Percentiles rank a stretch among this genome's conserved stretches.
Conservation (phyloP, 1,284 basidiomycete genomes). For the Abortiporus biennis region DNA sequence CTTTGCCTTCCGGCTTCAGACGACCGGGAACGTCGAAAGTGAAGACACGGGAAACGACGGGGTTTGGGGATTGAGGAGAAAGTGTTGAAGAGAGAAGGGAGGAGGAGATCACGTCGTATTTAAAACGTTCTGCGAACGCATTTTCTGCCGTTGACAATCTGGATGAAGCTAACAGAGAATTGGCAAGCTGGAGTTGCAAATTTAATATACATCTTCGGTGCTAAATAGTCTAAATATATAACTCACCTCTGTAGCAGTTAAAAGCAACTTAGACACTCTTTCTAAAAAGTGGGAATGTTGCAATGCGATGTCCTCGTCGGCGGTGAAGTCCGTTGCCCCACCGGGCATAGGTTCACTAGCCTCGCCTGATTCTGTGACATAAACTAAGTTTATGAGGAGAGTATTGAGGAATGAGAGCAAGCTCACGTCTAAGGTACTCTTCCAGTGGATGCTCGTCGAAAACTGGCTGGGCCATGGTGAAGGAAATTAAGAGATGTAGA, state of each 20-base stretch:
- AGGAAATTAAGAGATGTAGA: not conserved
- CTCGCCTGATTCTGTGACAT: conserved; percentile 50
- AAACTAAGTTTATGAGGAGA: conserved; percentile 1
- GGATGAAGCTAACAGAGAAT: conserved; percentile 18
- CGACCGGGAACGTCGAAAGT: conserved; percentile 20
- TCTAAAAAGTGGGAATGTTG: not conserved
- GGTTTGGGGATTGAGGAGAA: conserved; percentile 21
- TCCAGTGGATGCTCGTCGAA: conserved; percentile 75
- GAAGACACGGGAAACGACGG: conserved; percentile 15
- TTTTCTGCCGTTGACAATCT: conserved; percentile 19
- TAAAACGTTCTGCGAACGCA: conserved; percentile 70
- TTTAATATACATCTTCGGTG: not conserved
- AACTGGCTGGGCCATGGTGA: conserved; percentile 66
- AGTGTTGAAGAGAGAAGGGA: conserved; percentile 55
- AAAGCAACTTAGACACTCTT: not conserved
- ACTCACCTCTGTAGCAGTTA: too few species aligned
- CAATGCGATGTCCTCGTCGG: not conserved
- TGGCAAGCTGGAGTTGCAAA: conserved; percentile 24
- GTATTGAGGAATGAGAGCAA: not conserved
- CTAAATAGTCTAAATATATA: too few species aligned
- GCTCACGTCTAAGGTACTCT: conserved; percentile 63
- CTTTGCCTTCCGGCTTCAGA: conserved; percentile 11
- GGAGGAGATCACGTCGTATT: conserved; percentile 81
- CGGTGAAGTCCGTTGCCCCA: conserved; percentile 4
- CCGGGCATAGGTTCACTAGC: conserved; percentile 21